Base-by-base conservation (phyloP, 2,329 filamentous ascomycete species). In the Cercospora brassicicola region DNA sequence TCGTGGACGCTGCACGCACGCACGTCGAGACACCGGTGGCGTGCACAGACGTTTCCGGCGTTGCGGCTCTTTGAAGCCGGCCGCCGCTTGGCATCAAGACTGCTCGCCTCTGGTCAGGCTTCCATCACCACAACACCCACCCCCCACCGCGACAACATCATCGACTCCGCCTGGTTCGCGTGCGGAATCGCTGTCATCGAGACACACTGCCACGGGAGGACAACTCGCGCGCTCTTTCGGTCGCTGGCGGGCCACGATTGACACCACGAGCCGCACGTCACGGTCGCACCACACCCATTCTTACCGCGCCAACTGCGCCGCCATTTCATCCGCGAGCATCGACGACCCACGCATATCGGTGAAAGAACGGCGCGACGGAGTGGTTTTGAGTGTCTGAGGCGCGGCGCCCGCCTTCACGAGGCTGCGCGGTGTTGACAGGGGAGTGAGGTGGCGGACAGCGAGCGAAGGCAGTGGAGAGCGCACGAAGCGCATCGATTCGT, bases 161-260 rank as follows among this genome's bases (percentile, higher is more conserved):
- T 76, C 76, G 62, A 64, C 51, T 56, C 33, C 51, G 76, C 72
- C 75, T 59, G 73, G 69, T 60, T 70, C 73, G 72, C 72, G 62
- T 70, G 75, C 76, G 73, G 75, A 75, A 71, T 67, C 70, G 70
- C 72, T 72, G 55, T 64, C 9, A 28, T 64, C 62, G 30, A 64
- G 28, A n/a, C 48, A 33, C 45, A 28, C 18, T 23, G 51, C 20
- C 48, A 64, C 62, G 48, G 62, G 51, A 45, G 28, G 62, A 57
- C 51, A 56, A 28, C 30, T 26, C 18, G 62, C 62, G 62, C 62
- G 62, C 55, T 51, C 31, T 67, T 62, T 67, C 71, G 73, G 72
- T 75, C 75, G 73, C 73, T 71, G 72, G 75, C 75, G 65, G 76
- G 74, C 74, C 73, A 70, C 73, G 74, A 74, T 73, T 73, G 70